phyloP scores from a whole-genome alignment of 805 yeast species.

The Isabelozyma gotoi region DNA sequence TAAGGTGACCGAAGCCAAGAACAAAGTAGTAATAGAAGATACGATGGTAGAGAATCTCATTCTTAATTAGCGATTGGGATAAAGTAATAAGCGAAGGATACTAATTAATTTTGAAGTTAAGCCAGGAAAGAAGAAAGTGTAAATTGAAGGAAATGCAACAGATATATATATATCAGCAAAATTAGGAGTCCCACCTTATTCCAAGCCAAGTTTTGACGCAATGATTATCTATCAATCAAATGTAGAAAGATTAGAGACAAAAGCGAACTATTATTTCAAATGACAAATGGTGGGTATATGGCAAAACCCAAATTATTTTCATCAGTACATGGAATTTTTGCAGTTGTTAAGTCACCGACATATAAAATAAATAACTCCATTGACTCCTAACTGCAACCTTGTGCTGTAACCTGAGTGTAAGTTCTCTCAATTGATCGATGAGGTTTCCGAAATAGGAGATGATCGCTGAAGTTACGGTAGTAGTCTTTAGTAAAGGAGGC shows the following conservation, averaged over 20 bases:
- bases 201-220: not conserved
- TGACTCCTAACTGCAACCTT: not conserved
- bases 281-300: not conserved
- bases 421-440: not conserved
- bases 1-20: slow-evolving; percentile 21
- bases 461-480: not conserved
- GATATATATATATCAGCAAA: not conserved
- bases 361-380: too few species aligned
- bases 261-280: not conserved
- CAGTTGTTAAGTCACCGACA: not conserved
- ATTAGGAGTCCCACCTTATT: not conserved
- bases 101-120: not conserved
- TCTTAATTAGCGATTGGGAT: slow-evolving; percentile 1
- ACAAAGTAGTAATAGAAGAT: slow-evolving; percentile 13
- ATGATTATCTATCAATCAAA: not conserved
- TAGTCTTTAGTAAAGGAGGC: not conserved
- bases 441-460: not conserved
- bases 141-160: not conserved
- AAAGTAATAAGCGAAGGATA: not conserved
- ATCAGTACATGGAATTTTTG: too few species aligned
- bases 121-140: not conserved
- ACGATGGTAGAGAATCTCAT: slow-evolving; percentile 11
- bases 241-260: not conserved
- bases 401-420: not conserved
- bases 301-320: too few species aligned